Conservation (phyloP, 1,284 basidiomycete species). For the Marasmius tenuissimus region DNA sequence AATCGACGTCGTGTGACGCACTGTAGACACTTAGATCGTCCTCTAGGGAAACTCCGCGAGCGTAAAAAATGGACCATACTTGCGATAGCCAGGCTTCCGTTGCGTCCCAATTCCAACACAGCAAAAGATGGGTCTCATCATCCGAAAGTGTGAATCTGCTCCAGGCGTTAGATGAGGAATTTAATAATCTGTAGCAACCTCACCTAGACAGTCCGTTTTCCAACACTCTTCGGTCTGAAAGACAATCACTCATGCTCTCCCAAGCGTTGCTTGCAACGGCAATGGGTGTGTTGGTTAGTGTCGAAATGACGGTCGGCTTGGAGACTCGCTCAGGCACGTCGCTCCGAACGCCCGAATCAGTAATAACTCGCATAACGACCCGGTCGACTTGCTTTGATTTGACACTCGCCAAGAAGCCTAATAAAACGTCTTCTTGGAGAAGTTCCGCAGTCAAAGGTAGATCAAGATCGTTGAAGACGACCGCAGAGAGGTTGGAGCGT, state of each 20-base stretch:
- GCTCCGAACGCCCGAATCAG: neutral
- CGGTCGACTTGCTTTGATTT: neutral
- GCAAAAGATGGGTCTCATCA: neutral
- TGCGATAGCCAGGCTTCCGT: neutral
- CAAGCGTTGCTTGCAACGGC: too few species aligned
- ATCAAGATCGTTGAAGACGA: neutral
- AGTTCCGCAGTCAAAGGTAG: neutral
- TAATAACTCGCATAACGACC: neutral
- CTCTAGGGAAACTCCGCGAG: neutral
- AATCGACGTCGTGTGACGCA: neutral
- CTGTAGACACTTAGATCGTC: neutral
- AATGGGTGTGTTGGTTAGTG: too few species aligned
- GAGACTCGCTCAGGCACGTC: neutral
- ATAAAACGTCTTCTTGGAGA: neutral
- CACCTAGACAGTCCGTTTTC: too few species aligned
- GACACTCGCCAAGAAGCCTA: neutral
- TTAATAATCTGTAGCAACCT: too few species aligned
- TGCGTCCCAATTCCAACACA: neutral
- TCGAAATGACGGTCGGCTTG: too few species aligned
- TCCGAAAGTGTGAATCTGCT: neutral
- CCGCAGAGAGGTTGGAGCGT: neutral
- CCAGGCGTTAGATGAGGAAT: too few species aligned
- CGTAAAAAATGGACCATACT: neutral
- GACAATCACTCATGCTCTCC: too few species aligned
- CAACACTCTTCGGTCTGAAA: too few species aligned